Percentiles rank a stretch among this genome's conserved stretches.
Conservation (phyloP, 257 asterid species). For the Nicotiana attenuata region DNA sequence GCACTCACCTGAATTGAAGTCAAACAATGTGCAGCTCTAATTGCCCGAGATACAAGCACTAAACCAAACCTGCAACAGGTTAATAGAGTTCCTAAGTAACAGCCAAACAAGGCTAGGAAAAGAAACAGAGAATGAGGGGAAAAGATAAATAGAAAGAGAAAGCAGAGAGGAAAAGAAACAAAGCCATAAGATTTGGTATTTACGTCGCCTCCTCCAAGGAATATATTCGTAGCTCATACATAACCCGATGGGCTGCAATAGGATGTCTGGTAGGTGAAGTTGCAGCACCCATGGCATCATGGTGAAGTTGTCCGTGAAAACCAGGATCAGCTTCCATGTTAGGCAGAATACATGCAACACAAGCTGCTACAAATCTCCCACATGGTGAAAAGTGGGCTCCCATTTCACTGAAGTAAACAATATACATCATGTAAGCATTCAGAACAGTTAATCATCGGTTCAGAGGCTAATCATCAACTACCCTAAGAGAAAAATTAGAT, state of each 20-base stretch:
- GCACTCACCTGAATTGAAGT: conserved; percentile 90
- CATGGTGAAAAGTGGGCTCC: conserved; percentile 97
- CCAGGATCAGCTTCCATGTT: conserved; percentile 68
- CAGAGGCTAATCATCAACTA: neutral
- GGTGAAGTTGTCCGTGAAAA: conserved; percentile 57
- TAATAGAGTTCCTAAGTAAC: neutral
- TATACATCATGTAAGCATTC: neutral
- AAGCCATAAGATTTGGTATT: conserved; percentile 18
- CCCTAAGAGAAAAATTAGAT: neutral
- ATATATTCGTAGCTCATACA: conserved; percentile 90
- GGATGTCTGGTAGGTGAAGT: conserved; percentile 99
- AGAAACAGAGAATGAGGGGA: neutral
- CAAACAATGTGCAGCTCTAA: conserved; percentile 99
- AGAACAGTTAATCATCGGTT: neutral
- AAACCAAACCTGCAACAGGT: conserved; percentile 60
- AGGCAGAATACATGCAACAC: conserved; percentile 92
- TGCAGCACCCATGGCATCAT: conserved; percentile 59
- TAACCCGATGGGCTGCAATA: conserved; percentile 74
- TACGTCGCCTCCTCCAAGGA: conserved; percentile 96
- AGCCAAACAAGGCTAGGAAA: neutral
- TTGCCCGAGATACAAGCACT: conserved; percentile 82
- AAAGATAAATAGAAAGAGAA: conserved; percentile 9
- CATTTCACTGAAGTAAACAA: conserved; percentile 62
- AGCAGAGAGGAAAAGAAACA: neutral
- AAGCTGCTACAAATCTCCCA: conserved; percentile 92